Conservation (phyloP, 2,329 filamentous ascomycete species). For the Ophiognomonia clavigignenti-juglandacearum region DNA sequence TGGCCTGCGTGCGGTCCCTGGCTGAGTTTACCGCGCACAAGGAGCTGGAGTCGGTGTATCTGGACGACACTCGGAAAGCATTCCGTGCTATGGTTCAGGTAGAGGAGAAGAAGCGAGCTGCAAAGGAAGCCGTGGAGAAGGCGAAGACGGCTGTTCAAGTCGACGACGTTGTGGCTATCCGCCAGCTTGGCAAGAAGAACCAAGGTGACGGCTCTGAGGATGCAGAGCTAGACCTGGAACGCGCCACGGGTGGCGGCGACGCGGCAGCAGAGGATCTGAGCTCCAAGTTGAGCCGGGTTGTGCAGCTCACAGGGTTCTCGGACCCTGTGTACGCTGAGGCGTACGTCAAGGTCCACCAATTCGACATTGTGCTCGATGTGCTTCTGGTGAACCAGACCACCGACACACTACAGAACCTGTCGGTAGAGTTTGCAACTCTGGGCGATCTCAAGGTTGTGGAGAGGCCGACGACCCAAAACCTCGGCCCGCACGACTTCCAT, state of each 20-base stretch:
- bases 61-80: slow-evolving; percentile 90
- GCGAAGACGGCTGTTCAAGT: slow-evolving; percentile 93
- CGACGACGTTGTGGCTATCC: slow-evolving; percentile 88
- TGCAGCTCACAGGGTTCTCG: slow-evolving; percentile 96
- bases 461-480: slow-evolving; percentile 90
- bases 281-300: slow-evolving; percentile 91
- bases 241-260: slow-evolving; percentile 86
- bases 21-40: slow-evolving; percentile 87
- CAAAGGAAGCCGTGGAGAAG: slow-evolving; percentile 86
- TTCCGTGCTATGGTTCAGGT: slow-evolving; percentile 97
- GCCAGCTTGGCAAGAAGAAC: slow-evolving; percentile 91
- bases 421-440: slow-evolving; percentile 96
- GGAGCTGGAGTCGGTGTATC: slow-evolving; percentile 85
- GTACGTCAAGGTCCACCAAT: slow-evolving; percentile 98
- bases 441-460: slow-evolving; percentile 98
- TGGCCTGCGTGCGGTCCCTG: slow-evolving; percentile 91
- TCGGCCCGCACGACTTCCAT: slow-evolving; percentile 92
- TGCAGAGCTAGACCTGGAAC: slow-evolving; percentile 84
- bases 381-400: slow-evolving; percentile 95
- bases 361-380: slow-evolving; percentile 96
- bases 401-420: slow-evolving; percentile 93
- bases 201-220: slow-evolving; percentile 75
- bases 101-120: slow-evolving; percentile 96
- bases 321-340: slow-evolving; percentile 98
- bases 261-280: slow-evolving; percentile 74